These are phyloP conservation scores for Pseudopyricularia javanii DNA, from an alignment of 2,329 filamentous ascomycete genomes.

Conservation along the genomic window DNA sequence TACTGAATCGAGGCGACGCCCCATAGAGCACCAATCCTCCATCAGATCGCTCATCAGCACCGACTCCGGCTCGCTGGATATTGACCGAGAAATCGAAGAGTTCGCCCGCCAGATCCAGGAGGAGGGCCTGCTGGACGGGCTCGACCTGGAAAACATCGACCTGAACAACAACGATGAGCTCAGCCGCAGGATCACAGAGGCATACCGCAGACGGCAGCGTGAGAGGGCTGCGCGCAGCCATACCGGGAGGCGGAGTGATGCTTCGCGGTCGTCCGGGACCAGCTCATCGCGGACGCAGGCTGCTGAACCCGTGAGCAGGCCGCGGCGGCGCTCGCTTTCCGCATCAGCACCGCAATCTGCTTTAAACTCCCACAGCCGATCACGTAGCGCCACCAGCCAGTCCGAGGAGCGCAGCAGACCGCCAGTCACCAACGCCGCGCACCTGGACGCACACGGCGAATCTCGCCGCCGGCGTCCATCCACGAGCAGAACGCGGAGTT, in stretches of 20 bases:
- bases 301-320: conserved; percentile 15
- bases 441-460: conserved; percentile 37
- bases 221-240: conserved; percentile 41
- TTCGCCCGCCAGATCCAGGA: conserved; percentile 64
- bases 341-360: conserved; percentile 23
- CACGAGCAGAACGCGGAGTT: conserved; percentile 41
- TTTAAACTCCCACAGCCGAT: conserved; percentile 30
- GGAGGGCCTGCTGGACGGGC: conserved; percentile 70
- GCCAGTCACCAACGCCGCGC: conserved; percentile 30
- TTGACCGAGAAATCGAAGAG: conserved; percentile 81
- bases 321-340: conserved; percentile 21
- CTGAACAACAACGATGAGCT: conserved; percentile 78
- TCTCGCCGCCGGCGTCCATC: conserved; percentile 34
- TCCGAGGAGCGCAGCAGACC: conserved; percentile 39
- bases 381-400: conserved; percentile 29
- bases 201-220: conserved; percentile 66
- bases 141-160: conserved; percentile 81
- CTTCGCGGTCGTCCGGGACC: conserved; percentile 21
- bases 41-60: conserved; percentile 73
- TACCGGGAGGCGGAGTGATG: conserved; percentile 26
- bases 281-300: conserved; percentile 7
- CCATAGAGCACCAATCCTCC: conserved; percentile 81
- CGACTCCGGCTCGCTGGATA: conserved; percentile 64
- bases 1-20: conserved; percentile 30
- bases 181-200: conserved; percentile 80